phyloP scores from a whole-genome alignment of 495 filamentous ascomycete species.

The Saxophila tyrrhenica region DNA sequence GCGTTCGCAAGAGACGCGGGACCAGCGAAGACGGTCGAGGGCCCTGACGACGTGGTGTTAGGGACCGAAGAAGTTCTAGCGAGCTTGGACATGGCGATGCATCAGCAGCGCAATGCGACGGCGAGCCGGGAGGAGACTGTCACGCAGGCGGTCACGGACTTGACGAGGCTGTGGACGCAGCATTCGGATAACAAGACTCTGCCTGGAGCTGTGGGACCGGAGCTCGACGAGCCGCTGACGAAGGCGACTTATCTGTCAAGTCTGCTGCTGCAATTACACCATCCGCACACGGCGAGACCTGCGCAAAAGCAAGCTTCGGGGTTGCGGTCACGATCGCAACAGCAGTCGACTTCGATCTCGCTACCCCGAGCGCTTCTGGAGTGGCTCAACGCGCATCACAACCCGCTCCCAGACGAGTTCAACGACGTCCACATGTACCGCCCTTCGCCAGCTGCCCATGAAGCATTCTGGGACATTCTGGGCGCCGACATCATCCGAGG shows the following conservation, averaged over 20 bases:
- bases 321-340: constrained; percentile 18
- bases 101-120: not conserved
- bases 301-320: constrained; percentile 22
- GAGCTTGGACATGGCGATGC: not conserved
- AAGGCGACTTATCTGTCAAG: constrained; percentile 65
- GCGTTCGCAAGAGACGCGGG: not conserved
- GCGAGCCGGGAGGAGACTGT: not conserved
- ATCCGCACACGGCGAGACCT: constrained; percentile 40
- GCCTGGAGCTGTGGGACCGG: constrained; percentile 8
- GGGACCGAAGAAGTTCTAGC: constrained; percentile 6
- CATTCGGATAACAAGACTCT: constrained; percentile 3
- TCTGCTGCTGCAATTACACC: constrained; percentile 61
- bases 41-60: constrained; percentile 11
- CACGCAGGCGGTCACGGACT: not conserved
- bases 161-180: constrained; percentile 4
- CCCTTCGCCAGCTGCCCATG: constrained; percentile 61
- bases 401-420: constrained; percentile 47
- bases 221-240: constrained; percentile 33
- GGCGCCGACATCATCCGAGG: constrained; percentile 59
- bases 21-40: not conserved
- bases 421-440: constrained; percentile 46
- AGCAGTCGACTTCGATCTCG: constrained; percentile 29
- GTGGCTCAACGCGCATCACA: constrained; percentile 64
- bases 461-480: constrained; percentile 69
- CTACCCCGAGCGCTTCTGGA: constrained; percentile 64